Conservation (phyloP, 164 flowering plant species). For the Chimonanthus salicifolius region DNA sequence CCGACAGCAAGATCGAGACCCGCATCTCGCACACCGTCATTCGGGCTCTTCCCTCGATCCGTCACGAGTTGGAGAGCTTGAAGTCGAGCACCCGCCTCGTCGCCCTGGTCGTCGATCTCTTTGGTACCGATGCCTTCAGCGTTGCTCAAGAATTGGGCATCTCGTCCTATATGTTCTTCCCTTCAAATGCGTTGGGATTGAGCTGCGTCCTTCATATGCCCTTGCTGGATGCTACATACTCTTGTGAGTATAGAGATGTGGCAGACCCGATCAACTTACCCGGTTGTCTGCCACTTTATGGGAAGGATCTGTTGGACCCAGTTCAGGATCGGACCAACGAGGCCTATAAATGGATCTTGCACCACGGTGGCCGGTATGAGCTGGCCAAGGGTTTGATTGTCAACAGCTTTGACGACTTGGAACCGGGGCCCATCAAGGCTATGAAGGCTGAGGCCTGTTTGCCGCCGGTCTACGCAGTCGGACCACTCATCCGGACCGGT, state of each 20-base stretch:
- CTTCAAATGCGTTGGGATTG: conserved; percentile 27
- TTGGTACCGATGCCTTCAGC: conserved; percentile 32
- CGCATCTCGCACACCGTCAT: conserved; percentile 22
- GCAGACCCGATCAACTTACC: conserved; percentile 26
- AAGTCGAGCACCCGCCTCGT: background rate
- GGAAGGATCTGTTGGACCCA: conserved; percentile 27
- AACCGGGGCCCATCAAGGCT: conserved; percentile 18
- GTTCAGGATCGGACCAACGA: conserved; percentile 22
- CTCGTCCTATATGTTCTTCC: conserved; percentile 33
- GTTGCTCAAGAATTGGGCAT: conserved; percentile 28
- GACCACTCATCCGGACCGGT: conserved; percentile 24
- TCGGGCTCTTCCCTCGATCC: conserved; percentile 33
- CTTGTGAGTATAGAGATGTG: conserved; percentile 24
- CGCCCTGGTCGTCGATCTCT: conserved; percentile 36
- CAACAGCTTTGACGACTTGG: conserved; percentile 23
- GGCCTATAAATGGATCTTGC: conserved; percentile 22
- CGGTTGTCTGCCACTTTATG: conserved; percentile 28
- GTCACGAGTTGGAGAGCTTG: conserved; percentile 15
- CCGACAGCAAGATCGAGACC: conserved; percentile 20
- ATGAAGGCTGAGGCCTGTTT: conserved; percentile 9
- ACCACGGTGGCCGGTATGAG: conserved; percentile 3
- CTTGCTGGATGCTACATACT: conserved; percentile 17
- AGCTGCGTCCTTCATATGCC: conserved; percentile 26
- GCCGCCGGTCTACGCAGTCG: conserved; percentile 31
- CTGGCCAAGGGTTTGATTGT: conserved; percentile 25